Base-by-base conservation (phyloP, 805 yeast genomes). In the Saturnispora mendoncae region DNA sequence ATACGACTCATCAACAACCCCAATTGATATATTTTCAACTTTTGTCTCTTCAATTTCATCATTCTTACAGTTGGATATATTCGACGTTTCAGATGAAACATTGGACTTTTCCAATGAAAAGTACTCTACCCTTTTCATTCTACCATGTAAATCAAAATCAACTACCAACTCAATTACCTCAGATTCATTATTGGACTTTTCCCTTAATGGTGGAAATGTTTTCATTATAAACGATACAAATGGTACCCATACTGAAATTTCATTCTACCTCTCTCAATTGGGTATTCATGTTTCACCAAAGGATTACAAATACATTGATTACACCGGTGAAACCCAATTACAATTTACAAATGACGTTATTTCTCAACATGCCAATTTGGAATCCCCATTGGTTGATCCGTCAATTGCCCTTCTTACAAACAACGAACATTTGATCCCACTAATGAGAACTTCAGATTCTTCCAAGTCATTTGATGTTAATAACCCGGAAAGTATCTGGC, bases 241-340 rank as follows among this genome's bases (percentile, higher is more conserved):
- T 7, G 74, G 72, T 14, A 54, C 69, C 13, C 75, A 80, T 30
- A 84, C 82, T 20, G 73, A 80, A 15, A 62, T 82, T 26, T 75
- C 85, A 46, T 64, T 72, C 3, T 80, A 82, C 52, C 71, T 85
- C 49, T 75, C 78, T 53, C 86, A 88, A 57, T 62, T 88, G 49
- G 98, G 96, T 25, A 78, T 92, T 39, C 74, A 68, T 53, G 84
- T 96, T 44, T 73, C 92, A 37, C 94, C 95, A 44, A 82, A 76
- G 55, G 80, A 76, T 38, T 78, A 74, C 57, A 59, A 66, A 41
- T 64, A 81, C 33, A 58, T 69, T 6, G 95, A 87, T 59, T 80
- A 82, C 58, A 85, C 85, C 63, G 56, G 60, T 44, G 51, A 58
- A 34, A 29, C 44, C 21, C 15, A 53, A 14, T 14, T 20, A 12